phyloP scores from a whole-genome alignment of 2,329 filamentous ascomycete species.

The Trichothecium roseum region DNA sequence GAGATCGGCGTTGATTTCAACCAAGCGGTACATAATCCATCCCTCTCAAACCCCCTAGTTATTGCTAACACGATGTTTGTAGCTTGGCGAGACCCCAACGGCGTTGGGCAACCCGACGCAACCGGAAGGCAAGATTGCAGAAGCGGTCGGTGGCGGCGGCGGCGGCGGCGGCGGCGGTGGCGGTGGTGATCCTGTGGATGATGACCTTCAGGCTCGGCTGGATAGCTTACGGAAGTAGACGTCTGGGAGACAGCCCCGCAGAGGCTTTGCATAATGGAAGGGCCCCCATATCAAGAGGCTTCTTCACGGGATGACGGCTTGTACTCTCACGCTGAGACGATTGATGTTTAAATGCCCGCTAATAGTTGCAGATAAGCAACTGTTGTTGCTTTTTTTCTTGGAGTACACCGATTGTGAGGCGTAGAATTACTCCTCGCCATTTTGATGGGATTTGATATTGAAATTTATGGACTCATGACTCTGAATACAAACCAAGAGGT shows the following conservation, averaged over 20 bases:
- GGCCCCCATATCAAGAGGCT: no score
- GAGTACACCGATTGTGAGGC: no score
- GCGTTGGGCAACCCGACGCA: constrained; percentile 67
- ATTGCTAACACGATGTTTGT: constrained; percentile 6
- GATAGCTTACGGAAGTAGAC: constrained; percentile 64
- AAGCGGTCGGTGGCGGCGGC: constrained; percentile 62
- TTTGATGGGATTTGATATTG: no score
- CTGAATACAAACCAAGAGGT: no score
- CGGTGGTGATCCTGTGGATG: constrained; percentile 57
- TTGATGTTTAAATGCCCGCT: no score
- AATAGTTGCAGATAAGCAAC: no score
- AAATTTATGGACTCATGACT: no score
- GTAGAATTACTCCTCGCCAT: no score
- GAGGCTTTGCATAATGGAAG: no score
- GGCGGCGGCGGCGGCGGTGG: constrained; percentile 42
- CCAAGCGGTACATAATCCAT: constrained; percentile 58
- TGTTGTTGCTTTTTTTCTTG: no score
- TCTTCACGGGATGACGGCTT: no score
- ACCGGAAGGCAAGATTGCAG: constrained; percentile 69
- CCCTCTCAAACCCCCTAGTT: not conserved
- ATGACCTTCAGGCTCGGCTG: constrained; percentile 86
- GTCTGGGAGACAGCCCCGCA: not conserved
- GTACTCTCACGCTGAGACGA: no score
- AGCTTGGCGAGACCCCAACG: constrained; percentile 88
- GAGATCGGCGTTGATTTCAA: constrained; percentile 93